These are phyloP conservation scores for Ammopiptanthus mongolicus DNA, from an alignment of 306 rosid genomes.

Conservation along the genomic window DNA sequence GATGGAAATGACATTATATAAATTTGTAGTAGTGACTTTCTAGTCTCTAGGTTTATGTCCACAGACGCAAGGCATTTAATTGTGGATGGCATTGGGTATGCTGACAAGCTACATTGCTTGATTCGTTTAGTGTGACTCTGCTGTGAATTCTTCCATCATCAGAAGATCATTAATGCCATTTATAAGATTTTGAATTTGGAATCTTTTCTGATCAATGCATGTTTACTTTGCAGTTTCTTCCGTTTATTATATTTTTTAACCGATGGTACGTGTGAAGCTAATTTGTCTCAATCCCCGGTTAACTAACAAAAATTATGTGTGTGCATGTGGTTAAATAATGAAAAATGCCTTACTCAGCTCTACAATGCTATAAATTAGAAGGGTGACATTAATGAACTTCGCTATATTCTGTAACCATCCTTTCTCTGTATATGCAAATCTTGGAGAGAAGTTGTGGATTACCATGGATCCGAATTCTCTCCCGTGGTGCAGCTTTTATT, in stretches of 20 bases:
- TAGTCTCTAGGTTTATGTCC: slow-evolving; percentile 7
- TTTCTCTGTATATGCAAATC: background rate
- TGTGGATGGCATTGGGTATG: background rate
- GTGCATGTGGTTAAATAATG: background rate
- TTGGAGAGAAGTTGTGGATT: too few relatives aligned
- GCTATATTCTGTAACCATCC: background rate
- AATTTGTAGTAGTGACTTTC: background rate
- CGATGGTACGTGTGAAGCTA: background rate
- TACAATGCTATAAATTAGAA: too few relatives aligned
- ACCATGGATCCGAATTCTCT: too few relatives aligned
- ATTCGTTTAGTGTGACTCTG: background rate
- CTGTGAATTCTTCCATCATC: slow-evolving; percentile 21
- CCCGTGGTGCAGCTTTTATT: too few relatives aligned
- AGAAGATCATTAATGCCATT: slow-evolving; percentile 29
- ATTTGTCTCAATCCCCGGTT: background rate
- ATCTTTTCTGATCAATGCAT: slow-evolving; percentile 12
- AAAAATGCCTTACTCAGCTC: background rate
- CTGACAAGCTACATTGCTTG: slow-evolving; percentile 15
- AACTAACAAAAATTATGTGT: background rate
- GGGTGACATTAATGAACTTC: too few relatives aligned
- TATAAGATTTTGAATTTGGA: slow-evolving; percentile 1
- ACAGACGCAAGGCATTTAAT: slow-evolving; percentile 30
- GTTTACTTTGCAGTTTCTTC: background rate
- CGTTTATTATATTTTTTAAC: background rate
- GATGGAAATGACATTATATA: background rate